Conservation (phyloP, 1,139 yeast species). For the Geotrichum australiense region DNA sequence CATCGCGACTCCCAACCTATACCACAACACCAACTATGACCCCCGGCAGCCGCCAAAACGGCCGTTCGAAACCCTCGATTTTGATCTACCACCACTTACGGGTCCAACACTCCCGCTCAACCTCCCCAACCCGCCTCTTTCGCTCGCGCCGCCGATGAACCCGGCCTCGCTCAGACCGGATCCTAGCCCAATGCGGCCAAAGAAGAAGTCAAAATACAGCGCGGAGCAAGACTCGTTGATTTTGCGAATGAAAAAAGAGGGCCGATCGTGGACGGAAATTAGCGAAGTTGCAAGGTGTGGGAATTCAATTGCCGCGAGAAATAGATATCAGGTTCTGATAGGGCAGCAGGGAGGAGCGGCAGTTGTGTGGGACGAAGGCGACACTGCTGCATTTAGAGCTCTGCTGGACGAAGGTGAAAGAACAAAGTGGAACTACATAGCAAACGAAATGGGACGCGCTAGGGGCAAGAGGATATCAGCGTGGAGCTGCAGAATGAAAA, state of each 20-base stretch:
- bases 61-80: background rate
- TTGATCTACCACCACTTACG: background rate
- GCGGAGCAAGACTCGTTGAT: constrained; percentile 63
- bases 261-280: constrained; percentile 68
- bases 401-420: constrained; percentile 61
- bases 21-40: background rate
- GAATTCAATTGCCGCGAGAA: constrained; percentile 64
- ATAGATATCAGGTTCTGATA: constrained; percentile 69
- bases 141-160: constrained; percentile 31
- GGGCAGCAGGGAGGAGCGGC: constrained; percentile 79
- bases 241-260: constrained; percentile 52
- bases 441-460: constrained; percentile 53
- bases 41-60: constrained; percentile 2
- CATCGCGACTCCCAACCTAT: background rate
- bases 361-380: constrained; percentile 56
- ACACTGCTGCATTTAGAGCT: constrained; percentile 45
- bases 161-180: constrained; percentile 33
- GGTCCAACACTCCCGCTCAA: constrained; percentile 25
- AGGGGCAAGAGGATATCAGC: constrained; percentile 52
- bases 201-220: constrained; percentile 61
- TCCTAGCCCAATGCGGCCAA: constrained; percentile 44
- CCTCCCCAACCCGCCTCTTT: constrained; percentile 32
- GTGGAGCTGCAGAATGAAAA: constrained; percentile 49
- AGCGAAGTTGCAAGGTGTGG: constrained; percentile 62
- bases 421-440: constrained; percentile 62